Evolutionary conservation across 2,329 filamentous ascomycete species (phyloP).

Genomic region (Bertia moriformis): DNA sequence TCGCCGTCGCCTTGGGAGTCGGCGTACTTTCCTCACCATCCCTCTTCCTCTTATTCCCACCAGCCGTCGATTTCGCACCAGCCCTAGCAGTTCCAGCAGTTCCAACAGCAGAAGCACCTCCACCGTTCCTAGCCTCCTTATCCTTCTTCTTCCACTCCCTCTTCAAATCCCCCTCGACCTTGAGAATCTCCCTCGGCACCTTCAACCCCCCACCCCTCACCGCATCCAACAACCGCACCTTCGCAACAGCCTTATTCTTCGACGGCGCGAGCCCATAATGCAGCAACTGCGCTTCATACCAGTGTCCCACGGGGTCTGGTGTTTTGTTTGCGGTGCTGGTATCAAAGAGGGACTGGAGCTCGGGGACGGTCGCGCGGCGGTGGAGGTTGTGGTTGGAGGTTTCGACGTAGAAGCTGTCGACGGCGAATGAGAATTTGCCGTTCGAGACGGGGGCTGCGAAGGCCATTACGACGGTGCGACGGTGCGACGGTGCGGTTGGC

Average conservation of each 20-base stretch:
- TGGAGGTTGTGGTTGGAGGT: slow-evolving; percentile 26
- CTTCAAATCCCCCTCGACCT: slow-evolving; percentile 37
- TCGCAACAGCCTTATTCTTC: slow-evolving; percentile 41
- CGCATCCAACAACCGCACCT: slow-evolving; percentile 42
- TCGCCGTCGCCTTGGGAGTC: no score
- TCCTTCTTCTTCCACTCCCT: slow-evolving; percentile 38
- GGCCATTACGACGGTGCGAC: no score
- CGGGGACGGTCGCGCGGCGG: slow-evolving; percentile 24
- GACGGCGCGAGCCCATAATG: slow-evolving; percentile 44
- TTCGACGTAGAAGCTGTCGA: slow-evolving; percentile 27
- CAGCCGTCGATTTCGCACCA: no score
- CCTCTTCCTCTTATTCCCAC: no score
- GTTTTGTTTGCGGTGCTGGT: slow-evolving; percentile 15
- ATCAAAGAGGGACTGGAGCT: slow-evolving; percentile 27
- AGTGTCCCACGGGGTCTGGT: slow-evolving; percentile 37
- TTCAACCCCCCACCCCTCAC: slow-evolving; percentile 29
- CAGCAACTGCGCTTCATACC: slow-evolving; percentile 46
- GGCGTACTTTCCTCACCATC: no score
- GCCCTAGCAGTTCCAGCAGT: no score
- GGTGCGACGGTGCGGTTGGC: no score
- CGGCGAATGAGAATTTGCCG: slow-evolving; percentile 25
- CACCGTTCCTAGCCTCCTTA: no score
- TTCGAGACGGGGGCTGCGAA: slow-evolving; percentile 12
- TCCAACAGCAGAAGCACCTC: no score
- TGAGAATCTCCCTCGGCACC: slow-evolving; percentile 30